Conservation (phyloP, 2,329 filamentous ascomycete genomes). For the Cercospora brassicicola region DNA sequence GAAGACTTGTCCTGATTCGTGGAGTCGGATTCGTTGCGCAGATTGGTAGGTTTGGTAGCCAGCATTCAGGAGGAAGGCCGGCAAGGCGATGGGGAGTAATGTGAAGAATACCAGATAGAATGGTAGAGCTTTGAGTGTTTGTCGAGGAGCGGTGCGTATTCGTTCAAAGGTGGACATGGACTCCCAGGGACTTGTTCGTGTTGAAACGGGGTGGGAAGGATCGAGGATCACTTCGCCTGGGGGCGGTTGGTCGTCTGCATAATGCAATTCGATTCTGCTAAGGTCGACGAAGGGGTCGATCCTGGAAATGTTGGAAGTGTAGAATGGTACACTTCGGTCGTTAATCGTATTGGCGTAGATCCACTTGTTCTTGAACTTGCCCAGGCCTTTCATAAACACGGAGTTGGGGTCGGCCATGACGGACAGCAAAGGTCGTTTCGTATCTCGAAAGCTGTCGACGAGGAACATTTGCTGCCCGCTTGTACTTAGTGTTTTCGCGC, state of each 20-base stretch:
- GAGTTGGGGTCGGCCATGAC: conserved; percentile 79
- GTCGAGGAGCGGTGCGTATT: conserved; percentile 30
- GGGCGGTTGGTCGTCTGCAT: conserved; percentile 66
- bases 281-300: conserved; percentile 74
- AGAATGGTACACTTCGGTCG: conserved; percentile 77
- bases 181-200: conserved; percentile 34
- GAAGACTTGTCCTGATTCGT: conserved; percentile 65
- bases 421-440: conserved; percentile 74
- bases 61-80: conserved; percentile 73
- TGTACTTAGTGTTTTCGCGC: conserved; percentile 74
- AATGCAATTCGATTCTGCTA: conserved; percentile 69
- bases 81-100: conserved; percentile 71
- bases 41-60: conserved; percentile 75
- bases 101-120: conserved; percentile 64
- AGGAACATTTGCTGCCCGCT: conserved; percentile 86
- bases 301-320: conserved; percentile 75
- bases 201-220: conserved; percentile 59
- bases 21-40: conserved; percentile 69
- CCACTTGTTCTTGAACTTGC: conserved; percentile 71
- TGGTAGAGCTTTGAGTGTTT: conserved; percentile 57
- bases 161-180: conserved; percentile 26
- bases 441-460: conserved; percentile 81
- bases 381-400: conserved; percentile 79
- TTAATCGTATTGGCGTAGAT: conserved; percentile 87
- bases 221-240: conserved; percentile 74